Conservation (phyloP, 345 rosid species). For the Leavenworthia alabamica region DNA sequence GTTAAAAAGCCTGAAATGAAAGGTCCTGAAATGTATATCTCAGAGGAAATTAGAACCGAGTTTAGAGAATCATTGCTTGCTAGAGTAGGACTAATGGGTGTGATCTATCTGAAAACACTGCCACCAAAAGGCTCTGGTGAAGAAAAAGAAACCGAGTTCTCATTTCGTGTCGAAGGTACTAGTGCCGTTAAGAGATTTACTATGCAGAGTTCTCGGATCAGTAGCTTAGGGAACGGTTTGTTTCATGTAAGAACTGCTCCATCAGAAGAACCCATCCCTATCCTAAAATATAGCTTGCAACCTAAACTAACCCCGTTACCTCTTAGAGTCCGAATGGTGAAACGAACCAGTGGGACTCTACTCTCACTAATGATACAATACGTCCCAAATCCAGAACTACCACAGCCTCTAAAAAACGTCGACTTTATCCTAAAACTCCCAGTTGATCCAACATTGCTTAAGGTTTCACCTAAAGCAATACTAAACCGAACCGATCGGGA, state of each 20-base stretch:
- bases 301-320: slow-evolving; percentile 87
- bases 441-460: slow-evolving; percentile 83
- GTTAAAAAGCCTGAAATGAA: slow-evolving; percentile 85
- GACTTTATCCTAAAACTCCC: slow-evolving; percentile 86
- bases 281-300: slow-evolving; percentile 78
- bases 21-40: slow-evolving; percentile 88
- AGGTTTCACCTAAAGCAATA: slow-evolving; percentile 88
- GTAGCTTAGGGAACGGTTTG: slow-evolving; percentile 83
- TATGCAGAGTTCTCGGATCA: slow-evolving; percentile 61
- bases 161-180: slow-evolving; percentile 76
- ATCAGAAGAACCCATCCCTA: slow-evolving; percentile 84
- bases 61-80: slow-evolving; percentile 93
- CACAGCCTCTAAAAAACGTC: slow-evolving; percentile 56
- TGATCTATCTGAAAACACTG: slow-evolving; percentile 72
- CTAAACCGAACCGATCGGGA: slow-evolving; percentile 79
- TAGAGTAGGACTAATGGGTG: slow-evolving; percentile 90
- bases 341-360: slow-evolving; percentile 80
- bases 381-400: slow-evolving; percentile 75
- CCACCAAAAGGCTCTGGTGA: slow-evolving; percentile 69
- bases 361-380: slow-evolving; percentile 98
- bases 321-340: slow-evolving; percentile 73
- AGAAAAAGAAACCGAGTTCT: slow-evolving; percentile 85
- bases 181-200: slow-evolving; percentile 65
- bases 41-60: slow-evolving; percentile 84
- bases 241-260: slow-evolving; percentile 89